Percentiles rank a stretch among this genome's conserved stretches.
These are phyloP conservation scores for Gomphus sp. DNA, from an alignment of 1,284 basidiomycete species.

Conservation along the genomic window DNA sequence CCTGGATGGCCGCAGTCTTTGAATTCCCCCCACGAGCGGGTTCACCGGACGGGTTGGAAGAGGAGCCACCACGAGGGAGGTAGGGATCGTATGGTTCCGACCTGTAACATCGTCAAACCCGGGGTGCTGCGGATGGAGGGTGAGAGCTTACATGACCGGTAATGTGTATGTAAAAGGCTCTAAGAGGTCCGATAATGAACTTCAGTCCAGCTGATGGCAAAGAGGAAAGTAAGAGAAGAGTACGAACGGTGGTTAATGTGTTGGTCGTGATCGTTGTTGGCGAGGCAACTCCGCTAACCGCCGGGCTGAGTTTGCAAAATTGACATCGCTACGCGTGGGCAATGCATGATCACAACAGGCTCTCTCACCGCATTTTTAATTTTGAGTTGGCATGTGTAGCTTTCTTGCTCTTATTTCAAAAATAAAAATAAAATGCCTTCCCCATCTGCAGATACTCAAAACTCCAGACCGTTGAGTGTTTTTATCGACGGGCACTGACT, in stretches of 20 bases:
- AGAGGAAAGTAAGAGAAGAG: neutral
- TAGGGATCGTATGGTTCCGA: slow-evolving; percentile 96
- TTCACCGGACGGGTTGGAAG: slow-evolving; percentile 43
- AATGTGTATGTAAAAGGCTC: neutral
- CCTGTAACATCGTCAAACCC: slow-evolving; percentile 30
- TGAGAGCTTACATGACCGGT: neutral
- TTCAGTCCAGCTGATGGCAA: neutral
- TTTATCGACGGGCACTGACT: no score
- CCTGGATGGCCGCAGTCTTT: slow-evolving; percentile 89
- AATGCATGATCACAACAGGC: neutral
- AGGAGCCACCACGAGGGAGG: slow-evolving; percentile 72
- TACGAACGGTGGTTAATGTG: neutral
- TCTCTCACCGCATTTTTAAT: neutral
- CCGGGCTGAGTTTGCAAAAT: neutral
- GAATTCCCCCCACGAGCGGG: slow-evolving; percentile 45
- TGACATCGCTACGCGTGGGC: no score
- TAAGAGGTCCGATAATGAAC: neutral
- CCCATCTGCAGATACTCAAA: no score
- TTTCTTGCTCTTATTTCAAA: no score
- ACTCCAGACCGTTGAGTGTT: no score
- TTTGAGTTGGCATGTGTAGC: no score
- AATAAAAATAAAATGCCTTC: no score
- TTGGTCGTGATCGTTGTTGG: neutral
- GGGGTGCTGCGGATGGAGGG: neutral
- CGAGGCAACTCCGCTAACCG: neutral